A percentile compares a stretch with the other conserved stretches of the same genome.
Evolutionary conservation across 306 rosid genomes (phyloP).

Genomic region (Coriaria nepalensis): DNA sequence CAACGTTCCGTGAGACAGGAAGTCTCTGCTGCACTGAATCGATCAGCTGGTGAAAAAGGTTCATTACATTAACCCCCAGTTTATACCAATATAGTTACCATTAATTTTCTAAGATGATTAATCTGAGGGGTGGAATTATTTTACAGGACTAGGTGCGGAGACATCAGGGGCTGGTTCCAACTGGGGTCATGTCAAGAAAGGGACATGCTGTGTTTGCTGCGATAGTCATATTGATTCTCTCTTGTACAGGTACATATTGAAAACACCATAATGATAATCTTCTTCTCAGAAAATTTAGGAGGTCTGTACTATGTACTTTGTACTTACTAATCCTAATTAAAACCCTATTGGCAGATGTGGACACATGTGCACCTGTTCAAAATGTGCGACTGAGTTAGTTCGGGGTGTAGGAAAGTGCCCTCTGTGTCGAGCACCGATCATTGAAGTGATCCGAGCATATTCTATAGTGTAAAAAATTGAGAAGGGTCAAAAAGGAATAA

Average conservation of each 20-base stretch:
- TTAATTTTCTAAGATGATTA: neutral
- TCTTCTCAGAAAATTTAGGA: too few species aligned
- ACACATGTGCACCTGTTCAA: slow-evolving; percentile 98
- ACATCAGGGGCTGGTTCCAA: slow-evolving; percentile 93
- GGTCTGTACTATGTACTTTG: too few species aligned
- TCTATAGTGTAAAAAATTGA: slow-evolving; percentile 76
- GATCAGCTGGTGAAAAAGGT: slow-evolving; percentile 82
- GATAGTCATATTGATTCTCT: slow-evolving; percentile 94
- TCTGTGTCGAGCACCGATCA: slow-evolving; percentile 95
- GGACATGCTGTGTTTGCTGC: slow-evolving; percentile 98
- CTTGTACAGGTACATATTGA: slow-evolving; percentile 61
- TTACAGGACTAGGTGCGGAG: slow-evolving; percentile 60
- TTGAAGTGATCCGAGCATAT: slow-evolving; percentile 98
- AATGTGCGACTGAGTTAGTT: slow-evolving; percentile 89
- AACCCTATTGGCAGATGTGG: slow-evolving; percentile 66
- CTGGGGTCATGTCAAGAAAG: slow-evolving; percentile 97
- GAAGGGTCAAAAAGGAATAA: slow-evolving; percentile 4
- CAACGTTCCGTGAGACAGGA: slow-evolving; percentile 99
- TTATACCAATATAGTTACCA: neutral
- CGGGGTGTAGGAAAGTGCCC: slow-evolving; percentile 99
- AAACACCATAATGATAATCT: too few species aligned
- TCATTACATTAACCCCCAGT: neutral
- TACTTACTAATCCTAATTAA: neutral
- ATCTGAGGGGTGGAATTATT: slow-evolving; percentile 5
- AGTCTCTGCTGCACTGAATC: slow-evolving; percentile 93